Conservation (phyloP, 768 basidiomycete species). For the Tremella yokohamensis region DNA sequence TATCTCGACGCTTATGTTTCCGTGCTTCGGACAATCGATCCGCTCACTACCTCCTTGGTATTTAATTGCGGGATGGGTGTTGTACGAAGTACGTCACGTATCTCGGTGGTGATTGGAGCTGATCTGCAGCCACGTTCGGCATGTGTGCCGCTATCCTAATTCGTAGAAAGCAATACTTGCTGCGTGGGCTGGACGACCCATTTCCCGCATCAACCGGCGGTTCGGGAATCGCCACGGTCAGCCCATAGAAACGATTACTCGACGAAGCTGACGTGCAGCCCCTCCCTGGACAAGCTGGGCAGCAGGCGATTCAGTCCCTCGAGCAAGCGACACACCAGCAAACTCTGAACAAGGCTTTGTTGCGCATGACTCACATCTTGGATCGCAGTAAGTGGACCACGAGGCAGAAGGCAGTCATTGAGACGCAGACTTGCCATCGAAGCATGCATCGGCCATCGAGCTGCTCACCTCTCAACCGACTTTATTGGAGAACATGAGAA, state of each 20-base stretch:
- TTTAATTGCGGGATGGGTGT: slow-evolving; percentile 98
- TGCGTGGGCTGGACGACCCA: slow-evolving; percentile 70
- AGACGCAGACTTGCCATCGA: slow-evolving; percentile 61
- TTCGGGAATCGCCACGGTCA: slow-evolving; percentile 45
- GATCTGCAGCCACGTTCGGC: slow-evolving; percentile 71
- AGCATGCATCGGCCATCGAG: slow-evolving; percentile 73
- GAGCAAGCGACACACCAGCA: slow-evolving; percentile 50
- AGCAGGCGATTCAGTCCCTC: slow-evolving; percentile 46
- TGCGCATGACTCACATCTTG: slow-evolving; percentile 50
- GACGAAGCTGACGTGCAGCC: slow-evolving; percentile 3
- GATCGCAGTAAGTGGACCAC: slow-evolving; percentile 34
- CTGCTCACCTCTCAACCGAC: slow-evolving; percentile 75
- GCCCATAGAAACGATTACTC: neutral
- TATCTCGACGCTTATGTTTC: slow-evolving; percentile 90
- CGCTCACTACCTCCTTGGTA: slow-evolving; percentile 73
- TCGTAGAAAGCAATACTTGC: slow-evolving; percentile 68
- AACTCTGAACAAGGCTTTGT: slow-evolving; percentile 46
- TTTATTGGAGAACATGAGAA: slow-evolving; percentile 79
- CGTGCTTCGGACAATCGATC: slow-evolving; percentile 75
- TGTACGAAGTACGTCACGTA: slow-evolving; percentile 58
- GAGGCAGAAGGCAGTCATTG: slow-evolving; percentile 1
- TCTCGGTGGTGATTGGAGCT: neutral
- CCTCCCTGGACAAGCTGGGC: slow-evolving; percentile 3
- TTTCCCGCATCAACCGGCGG: slow-evolving; percentile 55
- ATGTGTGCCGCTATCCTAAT: slow-evolving; percentile 92